Evolutionary conservation across 805 yeast species (phyloP), one percentile per base, ranked within the genome.

Genomic region (Candida multigemmis): DNA sequence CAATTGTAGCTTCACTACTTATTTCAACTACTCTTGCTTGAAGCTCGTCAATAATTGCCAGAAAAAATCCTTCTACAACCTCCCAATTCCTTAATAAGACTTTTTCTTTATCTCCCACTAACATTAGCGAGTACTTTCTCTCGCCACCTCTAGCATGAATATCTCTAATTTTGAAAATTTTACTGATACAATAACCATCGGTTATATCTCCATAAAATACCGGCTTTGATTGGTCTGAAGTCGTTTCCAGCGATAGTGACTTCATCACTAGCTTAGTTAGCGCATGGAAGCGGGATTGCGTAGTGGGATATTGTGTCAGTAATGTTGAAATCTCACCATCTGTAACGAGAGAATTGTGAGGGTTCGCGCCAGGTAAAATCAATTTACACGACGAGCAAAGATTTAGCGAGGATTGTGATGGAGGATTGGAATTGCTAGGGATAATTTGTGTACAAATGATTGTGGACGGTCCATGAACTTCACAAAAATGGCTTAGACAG

Each of bases 401-500:
- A 50, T 33, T 71, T 36, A 40, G 62, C 12, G 60, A 21, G 62
- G 63, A 43, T 26, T 68, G 58, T 18, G 67, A 46, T 7, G 54
- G 29, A 22, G 53, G 36, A 6, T 21, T 44, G 43, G 14, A 46
- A 36, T 5, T 41, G 26, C n/a, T 36, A 28, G 7, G 36, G 41
- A 2, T 31, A 14, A 46, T 37, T 38, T 76, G 83, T 0, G 86
- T 76, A 36, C 82, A 77, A 44, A 76, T 50, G 2, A 80, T 57
- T 21, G 74, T 67, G 8, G 75, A 59, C 0, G 89, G 87, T 0
- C 89, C 89, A 44, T 80, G 87, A 13, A 73, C 65, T 49, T 80
- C 89, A 48, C 89, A 80, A 48, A 80, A 80, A 44, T 80, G 89
- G 0, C 84, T 77, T 25, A 80, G 46, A 12, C 80, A 60, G 7